These are phyloP conservation scores for Zopfia rhizophila DNA, from an alignment of 2,329 filamentous ascomycete genomes.

Conservation along the genomic window DNA sequence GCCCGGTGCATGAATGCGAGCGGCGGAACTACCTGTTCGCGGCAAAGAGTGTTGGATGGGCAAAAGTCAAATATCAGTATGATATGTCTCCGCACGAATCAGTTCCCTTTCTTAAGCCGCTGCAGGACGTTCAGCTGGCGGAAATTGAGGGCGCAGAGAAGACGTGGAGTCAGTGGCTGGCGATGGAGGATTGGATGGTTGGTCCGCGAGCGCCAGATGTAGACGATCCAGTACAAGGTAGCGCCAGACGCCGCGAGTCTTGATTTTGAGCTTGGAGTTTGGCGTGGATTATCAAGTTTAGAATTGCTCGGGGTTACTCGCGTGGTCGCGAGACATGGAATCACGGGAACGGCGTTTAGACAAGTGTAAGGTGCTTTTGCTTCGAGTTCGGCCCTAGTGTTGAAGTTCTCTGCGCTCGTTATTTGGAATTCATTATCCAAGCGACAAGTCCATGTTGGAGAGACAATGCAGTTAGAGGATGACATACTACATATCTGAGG, in stretches of 20 bases:
- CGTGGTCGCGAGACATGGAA: slow-evolving; percentile 5
- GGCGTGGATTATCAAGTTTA: slow-evolving; percentile 31
- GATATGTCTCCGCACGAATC: slow-evolving; percentile 86
- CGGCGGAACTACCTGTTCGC: slow-evolving; percentile 94
- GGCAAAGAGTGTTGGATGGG: slow-evolving; percentile 91
- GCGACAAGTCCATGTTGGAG: too few species aligned
- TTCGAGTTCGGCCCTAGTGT: too few species aligned
- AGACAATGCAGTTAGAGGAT: too few species aligned
- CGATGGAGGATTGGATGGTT: slow-evolving; percentile 99
- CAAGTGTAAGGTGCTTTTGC: too few species aligned
- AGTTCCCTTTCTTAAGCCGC: slow-evolving; percentile 85
- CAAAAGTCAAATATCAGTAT: slow-evolving; percentile 88
- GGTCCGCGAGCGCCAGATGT: slow-evolving; percentile 75
- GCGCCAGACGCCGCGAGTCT: slow-evolving; percentile 17
- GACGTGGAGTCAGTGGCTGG: slow-evolving; percentile 93
- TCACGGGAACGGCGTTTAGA: slow-evolving; percentile 10
- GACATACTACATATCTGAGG: too few species aligned
- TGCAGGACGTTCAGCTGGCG: slow-evolving; percentile 78
- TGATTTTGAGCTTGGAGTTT: slow-evolving; percentile 31
- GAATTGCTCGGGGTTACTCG: slow-evolving; percentile 12
- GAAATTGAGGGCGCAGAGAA: slow-evolving; percentile 87
- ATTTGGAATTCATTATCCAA: too few species aligned
- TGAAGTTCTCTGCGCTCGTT: too few species aligned
- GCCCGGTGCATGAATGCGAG: slow-evolving; percentile 86
- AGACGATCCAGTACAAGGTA: slow-evolving; percentile 37